These are phyloP conservation scores for Astrocystis sublimbata DNA, from an alignment of 495 filamentous ascomycete species.

Conservation along the genomic window DNA sequence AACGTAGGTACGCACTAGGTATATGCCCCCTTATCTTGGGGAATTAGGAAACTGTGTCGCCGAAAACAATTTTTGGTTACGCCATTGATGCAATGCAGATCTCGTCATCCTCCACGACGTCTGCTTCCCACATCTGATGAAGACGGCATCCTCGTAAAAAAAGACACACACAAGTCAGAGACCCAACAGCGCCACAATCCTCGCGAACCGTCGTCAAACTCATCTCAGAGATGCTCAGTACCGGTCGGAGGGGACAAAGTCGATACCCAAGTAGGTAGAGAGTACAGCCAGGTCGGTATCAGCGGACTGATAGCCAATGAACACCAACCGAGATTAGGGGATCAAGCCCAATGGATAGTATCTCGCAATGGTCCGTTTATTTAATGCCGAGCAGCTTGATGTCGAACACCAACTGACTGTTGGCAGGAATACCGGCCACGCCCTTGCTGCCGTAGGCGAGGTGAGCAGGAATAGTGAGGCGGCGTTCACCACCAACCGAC, in stretches of 20 bases:
- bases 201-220: conserved; percentile 14
- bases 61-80: conserved; percentile 28
- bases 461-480: conserved; percentile 80
- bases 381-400: conserved; percentile 78
- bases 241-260: conserved; percentile 17
- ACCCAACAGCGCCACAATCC: conserved; percentile 24
- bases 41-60: conserved; percentile 19
- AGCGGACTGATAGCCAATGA: conserved; percentile 31
- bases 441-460: conserved; percentile 84
- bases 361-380: conserved; percentile 35
- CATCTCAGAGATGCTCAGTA: neutral
- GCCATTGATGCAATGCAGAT: conserved; percentile 47
- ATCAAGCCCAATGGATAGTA: conserved; percentile 15
- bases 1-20: conserved; percentile 2
- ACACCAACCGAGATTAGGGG: conserved; percentile 13
- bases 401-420: conserved; percentile 91
- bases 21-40: too few relatives aligned
- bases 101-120: conserved; percentile 48
- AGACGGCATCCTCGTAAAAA: conserved; percentile 42
- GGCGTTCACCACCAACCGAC: conserved; percentile 87
- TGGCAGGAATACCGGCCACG: conserved; percentile 78
- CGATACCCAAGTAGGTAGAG: conserved; percentile 27
- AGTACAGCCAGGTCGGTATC: conserved; percentile 35
- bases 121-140: conserved; percentile 37
- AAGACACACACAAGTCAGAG: conserved; percentile 43